phyloP scores from a whole-genome alignment of 345 rosid species.

The Gossypium arboreum region DNA sequence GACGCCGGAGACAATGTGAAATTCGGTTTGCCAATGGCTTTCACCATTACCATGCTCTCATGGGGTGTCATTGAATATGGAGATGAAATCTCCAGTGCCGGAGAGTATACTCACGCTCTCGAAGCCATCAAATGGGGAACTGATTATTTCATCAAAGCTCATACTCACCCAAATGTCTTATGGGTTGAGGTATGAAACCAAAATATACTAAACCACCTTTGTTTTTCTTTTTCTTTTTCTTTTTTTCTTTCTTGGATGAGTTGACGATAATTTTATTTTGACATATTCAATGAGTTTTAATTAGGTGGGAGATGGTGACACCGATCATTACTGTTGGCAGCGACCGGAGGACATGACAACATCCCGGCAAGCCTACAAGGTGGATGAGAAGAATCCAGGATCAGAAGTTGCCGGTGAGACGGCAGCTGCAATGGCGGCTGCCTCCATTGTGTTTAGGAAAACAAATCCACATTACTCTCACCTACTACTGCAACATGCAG shows the following conservation, averaged over 20 bases:
- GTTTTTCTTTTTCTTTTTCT: neutral
- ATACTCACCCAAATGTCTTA: slow-evolving; percentile 47
- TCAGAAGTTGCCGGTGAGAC: slow-evolving; percentile 81
- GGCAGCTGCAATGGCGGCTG: slow-evolving; percentile 85
- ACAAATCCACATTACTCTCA: slow-evolving; percentile 69
- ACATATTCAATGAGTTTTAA: neutral
- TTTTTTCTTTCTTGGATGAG: too few relatives aligned
- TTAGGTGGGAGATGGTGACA: slow-evolving; percentile 85
- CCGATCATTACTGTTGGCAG: slow-evolving; percentile 96
- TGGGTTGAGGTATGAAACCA: slow-evolving; percentile 51
- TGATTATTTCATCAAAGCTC: slow-evolving; percentile 80
- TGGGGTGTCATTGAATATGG: slow-evolving; percentile 81
- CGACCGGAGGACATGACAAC: slow-evolving; percentile 98
- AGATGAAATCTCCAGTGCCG: slow-evolving; percentile 40
- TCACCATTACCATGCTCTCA: slow-evolving; percentile 79
- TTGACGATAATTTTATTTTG: neutral
- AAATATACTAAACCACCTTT: neutral
- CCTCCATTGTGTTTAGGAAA: slow-evolving; percentile 67
- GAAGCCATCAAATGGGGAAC: slow-evolving; percentile 90
- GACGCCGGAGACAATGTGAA: slow-evolving; percentile 95
- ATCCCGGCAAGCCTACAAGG: slow-evolving; percentile 56
- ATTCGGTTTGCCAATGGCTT: slow-evolving; percentile 88
- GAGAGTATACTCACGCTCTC: slow-evolving; percentile 53
- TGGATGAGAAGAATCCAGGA: slow-evolving; percentile 70
- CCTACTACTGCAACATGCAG: slow-evolving; percentile 66